These are phyloP conservation scores for Cladosporium oxysporum DNA, from an alignment of 2,329 filamentous ascomycete species.

Conservation along the genomic window DNA sequence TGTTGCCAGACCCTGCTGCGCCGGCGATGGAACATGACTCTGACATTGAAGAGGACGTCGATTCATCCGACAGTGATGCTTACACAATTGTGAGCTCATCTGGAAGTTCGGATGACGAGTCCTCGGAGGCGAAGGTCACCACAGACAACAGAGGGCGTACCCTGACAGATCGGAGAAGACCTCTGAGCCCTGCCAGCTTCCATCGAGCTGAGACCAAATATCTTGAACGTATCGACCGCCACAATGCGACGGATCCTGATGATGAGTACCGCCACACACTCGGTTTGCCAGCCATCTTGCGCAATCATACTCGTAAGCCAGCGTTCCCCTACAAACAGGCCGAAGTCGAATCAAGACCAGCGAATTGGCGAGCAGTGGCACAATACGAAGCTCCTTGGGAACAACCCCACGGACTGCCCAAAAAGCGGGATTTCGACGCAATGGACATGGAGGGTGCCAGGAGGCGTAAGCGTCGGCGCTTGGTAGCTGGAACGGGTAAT, in stretches of 20 bases:
- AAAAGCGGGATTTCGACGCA: slow-evolving; percentile 20
- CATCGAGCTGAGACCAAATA: slow-evolving; percentile 43
- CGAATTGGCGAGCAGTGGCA: slow-evolving; percentile 50
- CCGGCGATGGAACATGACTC: slow-evolving; percentile 21
- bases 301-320: slow-evolving; percentile 36
- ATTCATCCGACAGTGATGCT: slow-evolving; percentile 29
- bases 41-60: slow-evolving; percentile 51
- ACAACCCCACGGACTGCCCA: slow-evolving; percentile 15
- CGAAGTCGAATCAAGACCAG: slow-evolving; percentile 35
- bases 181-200: slow-evolving; percentile 23
- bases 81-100: slow-evolving; percentile 25
- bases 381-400: slow-evolving; percentile 56
- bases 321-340: not conserved
- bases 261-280: slow-evolving; percentile 47
- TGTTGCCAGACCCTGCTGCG: not conserved
- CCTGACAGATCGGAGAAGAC: slow-evolving; percentile 20
- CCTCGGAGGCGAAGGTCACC: not conserved
- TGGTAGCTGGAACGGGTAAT: not conserved
- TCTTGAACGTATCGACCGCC: slow-evolving; percentile 51
- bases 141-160: slow-evolving; percentile 1
- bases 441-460: slow-evolving; percentile 22
- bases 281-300: slow-evolving; percentile 31
- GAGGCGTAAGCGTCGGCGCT: slow-evolving; percentile 9
- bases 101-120: slow-evolving; percentile 4
- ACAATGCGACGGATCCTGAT: slow-evolving; percentile 49